These are phyloP conservation scores for Obelidium mucronatum DNA, from an alignment of 192 early-diverging fungal genomes.

Conservation along the genomic window DNA sequence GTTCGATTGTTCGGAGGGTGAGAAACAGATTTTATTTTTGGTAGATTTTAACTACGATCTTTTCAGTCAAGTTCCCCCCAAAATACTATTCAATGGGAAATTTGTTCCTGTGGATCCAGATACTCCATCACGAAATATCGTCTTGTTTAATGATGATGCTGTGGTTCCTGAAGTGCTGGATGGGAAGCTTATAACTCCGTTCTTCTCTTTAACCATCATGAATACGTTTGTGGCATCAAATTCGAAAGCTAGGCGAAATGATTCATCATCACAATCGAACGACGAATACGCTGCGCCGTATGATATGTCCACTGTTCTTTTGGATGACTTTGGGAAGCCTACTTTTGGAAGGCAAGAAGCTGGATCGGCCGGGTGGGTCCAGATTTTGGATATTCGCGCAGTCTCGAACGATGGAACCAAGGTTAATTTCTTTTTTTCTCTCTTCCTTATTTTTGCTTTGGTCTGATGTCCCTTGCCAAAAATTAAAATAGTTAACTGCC, in stretches of 20 bases:
- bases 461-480: neutral
- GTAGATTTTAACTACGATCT: slow-evolving; percentile 1
- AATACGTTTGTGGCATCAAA: slow-evolving; percentile 45
- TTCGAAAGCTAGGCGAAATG: neutral
- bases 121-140: slow-evolving; percentile 23
- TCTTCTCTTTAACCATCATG: slow-evolving; percentile 53
- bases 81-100: slow-evolving; percentile 40
- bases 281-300: neutral
- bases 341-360: slow-evolving; percentile 12
- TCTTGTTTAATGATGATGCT: slow-evolving; percentile 48
- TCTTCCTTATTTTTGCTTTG: neutral
- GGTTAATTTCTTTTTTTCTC: slow-evolving; percentile 24
- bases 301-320: neutral
- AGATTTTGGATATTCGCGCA: slow-evolving; percentile 39
- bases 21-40: neutral
- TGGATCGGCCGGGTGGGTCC: slow-evolving; percentile 42
- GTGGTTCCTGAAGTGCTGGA: slow-evolving; percentile 53
- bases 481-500: slow-evolving; percentile 30
- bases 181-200: slow-evolving; percentile 46
- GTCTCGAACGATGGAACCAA: slow-evolving; percentile 34
- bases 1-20: slow-evolving; percentile 73
- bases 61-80: slow-evolving; percentile 46
- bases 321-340: slow-evolving; percentile 10
- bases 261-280: neutral
- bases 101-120: slow-evolving; percentile 27